phyloP scores from a whole-genome alignment of 1,284 basidiomycete genomes.

The Cutaneotrichosporon mucoides region DNA sequence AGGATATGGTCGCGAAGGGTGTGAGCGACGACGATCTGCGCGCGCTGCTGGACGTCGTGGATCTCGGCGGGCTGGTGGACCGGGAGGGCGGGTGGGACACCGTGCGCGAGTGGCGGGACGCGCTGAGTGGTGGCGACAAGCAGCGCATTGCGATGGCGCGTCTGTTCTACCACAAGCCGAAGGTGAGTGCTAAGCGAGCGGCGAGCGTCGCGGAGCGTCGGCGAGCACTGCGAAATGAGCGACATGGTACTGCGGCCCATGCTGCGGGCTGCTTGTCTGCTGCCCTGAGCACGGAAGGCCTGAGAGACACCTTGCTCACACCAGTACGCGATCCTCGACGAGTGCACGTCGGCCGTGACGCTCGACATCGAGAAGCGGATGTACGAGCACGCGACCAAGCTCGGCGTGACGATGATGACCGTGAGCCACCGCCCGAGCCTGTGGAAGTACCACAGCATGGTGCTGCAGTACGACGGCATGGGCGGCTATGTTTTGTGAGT shows the following conservation, averaged over 20 bases:
- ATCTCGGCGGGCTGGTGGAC: constrained; percentile 83
- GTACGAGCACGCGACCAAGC: constrained; percentile 82
- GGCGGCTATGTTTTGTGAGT: constrained; percentile 64
- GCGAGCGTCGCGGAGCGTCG: no score
- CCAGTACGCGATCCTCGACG: constrained; percentile 89
- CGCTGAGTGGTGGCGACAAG: constrained; percentile 67
- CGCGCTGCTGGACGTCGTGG: constrained; percentile 68
- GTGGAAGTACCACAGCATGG: constrained; percentile 92
- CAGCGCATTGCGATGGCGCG: constrained; percentile 91
- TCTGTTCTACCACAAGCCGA: constrained; percentile 91
- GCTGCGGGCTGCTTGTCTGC: no score
- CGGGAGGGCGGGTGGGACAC: constrained; percentile 95
- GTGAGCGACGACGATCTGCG: constrained; percentile 73
- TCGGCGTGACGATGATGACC: constrained; percentile 84
- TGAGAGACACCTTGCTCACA: neutral
- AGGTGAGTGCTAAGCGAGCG: constrained; percentile 35
- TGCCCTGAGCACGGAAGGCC: no score
- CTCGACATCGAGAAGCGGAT: constrained; percentile 88
- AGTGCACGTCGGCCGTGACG: constrained; percentile 91
- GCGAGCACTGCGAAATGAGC: no score
- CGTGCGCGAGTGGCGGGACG: constrained; percentile 86
- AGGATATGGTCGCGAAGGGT: constrained; percentile 58
- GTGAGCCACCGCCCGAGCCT: constrained; percentile 88
- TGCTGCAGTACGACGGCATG: constrained; percentile 73
- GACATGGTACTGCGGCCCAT: no score